Evolutionary conservation across 2,329 filamentous ascomycete species (phyloP).

Genomic region (Neophaeococcomyces aloes): DNA sequence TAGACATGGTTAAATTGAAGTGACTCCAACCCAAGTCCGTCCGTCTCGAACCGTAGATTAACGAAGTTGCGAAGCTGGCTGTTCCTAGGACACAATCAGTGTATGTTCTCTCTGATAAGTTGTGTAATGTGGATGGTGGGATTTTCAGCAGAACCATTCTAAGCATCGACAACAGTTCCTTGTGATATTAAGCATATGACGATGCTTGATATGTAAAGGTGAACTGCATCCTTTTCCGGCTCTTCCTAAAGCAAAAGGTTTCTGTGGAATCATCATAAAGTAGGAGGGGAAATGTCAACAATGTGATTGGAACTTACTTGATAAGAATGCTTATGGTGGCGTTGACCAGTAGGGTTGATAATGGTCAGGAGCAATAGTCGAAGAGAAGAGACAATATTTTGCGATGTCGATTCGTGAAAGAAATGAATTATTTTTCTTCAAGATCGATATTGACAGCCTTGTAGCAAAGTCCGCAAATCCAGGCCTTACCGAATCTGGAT

Average conservation of each 20-base stretch:
- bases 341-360: too few relatives aligned
- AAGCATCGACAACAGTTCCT: slow-evolving; percentile 21
- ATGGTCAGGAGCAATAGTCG: too few relatives aligned
- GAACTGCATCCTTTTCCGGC: slow-evolving; percentile 23
- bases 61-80: too few relatives aligned
- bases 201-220: slow-evolving; percentile 14
- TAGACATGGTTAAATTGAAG: neutral
- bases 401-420: too few relatives aligned
- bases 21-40: too few relatives aligned
- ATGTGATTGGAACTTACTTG: too few relatives aligned
- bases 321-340: too few relatives aligned
- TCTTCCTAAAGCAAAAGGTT: slow-evolving; percentile 25
- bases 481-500: neutral
- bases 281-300: neutral
- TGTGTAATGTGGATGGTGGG: neutral
- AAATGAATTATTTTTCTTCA: too few relatives aligned
- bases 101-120: neutral
- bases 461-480: neutral
- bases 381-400: too few relatives aligned
- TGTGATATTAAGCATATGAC: slow-evolving; percentile 18
- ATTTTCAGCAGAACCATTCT: slow-evolving; percentile 22
- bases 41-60: too few relatives aligned
- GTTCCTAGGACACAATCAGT: neutral
- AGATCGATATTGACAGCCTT: too few relatives aligned
- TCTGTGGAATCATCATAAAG: slow-evolving; percentile 21